Base-by-base conservation (phyloP, 2,329 filamentous ascomycete species). In the Dothideomycetes sp. region DNA sequence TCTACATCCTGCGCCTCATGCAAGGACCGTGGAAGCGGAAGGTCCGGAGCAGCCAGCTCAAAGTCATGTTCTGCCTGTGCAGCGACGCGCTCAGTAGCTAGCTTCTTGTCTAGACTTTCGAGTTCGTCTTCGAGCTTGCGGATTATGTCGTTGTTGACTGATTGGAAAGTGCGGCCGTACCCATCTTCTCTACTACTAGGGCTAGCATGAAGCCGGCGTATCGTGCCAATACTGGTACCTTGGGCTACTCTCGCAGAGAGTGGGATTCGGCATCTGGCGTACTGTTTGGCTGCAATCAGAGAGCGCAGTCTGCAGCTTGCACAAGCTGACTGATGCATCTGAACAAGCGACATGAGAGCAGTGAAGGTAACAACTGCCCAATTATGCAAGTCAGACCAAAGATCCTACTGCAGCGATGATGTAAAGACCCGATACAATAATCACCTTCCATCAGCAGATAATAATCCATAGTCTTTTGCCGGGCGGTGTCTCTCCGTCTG, bases 221-320 rank as follows among this genome's bases (percentile, higher is more conserved):
- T 32, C 27, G 34, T 16, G 33, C 15, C 15, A 36, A n/a, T n/a
- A n/a, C 5, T 16, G 7, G 4, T 32, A 27, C 32, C 31, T 34
- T 30, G 22, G 33, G 32, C 39, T 34, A 41, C 18, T 41, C 30
- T 29, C 30, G 39, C 12, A 16, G 22, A 18, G n/a, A 15, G 31
- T 11, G 34, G 34, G 36, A 19, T 34, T 36, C 39, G 34, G 16
- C 24, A 19, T 37, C 39, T 34, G 9, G 41, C 41, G n/a, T 27
- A 39, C n/a, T 43, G 41, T 24, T 43, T 43, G 11, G 36, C 41
- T 12, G 36, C 33, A n/a, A 43, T 31, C 5, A 43, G 19, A 5
- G 41, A 36, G 12, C 41, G 36, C 14, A 43, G 36, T 11, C 41
- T 36, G 29, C 41, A 43, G 15, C 22, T 43, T 5, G 32, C 37